Percentiles rank a stretch among this genome's conserved stretches.
Conservation (phyloP, 345 rosid genomes). For the Syzygium jambos region DNA sequence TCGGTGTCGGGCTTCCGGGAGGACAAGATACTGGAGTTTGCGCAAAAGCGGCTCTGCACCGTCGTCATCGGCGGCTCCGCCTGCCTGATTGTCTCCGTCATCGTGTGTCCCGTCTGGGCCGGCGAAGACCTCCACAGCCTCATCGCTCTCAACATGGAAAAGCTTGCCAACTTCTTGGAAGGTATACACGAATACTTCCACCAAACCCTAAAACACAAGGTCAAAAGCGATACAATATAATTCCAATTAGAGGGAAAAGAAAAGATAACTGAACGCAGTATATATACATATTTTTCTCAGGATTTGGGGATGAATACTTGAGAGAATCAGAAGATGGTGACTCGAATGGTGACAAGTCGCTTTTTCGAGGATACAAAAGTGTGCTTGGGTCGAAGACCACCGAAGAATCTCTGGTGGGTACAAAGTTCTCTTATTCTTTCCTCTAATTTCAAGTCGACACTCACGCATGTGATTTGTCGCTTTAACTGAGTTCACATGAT, state of each 20-base stretch:
- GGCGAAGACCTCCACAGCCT: conserved; percentile 55
- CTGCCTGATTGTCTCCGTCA: conserved; percentile 35
- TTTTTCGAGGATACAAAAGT: conserved; percentile 38
- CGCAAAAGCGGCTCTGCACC: conserved; percentile 54
- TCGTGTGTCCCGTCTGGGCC: conserved; percentile 63
- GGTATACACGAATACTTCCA: conserved; percentile 17
- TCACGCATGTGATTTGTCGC: neutral
- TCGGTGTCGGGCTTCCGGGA: conserved; percentile 63
- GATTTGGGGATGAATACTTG: conserved; percentile 49
- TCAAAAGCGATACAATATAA: neutral
- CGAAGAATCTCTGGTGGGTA: conserved; percentile 70
- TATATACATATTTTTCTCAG: conserved; percentile 9
- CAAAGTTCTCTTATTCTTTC: neutral
- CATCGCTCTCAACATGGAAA: conserved; percentile 38
- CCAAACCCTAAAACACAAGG: neutral
- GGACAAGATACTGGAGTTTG: conserved; percentile 36
- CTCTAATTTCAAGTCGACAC: neutral
- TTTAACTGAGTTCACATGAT: neutral
- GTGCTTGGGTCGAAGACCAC: conserved; percentile 47
- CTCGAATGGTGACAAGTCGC: conserved; percentile 11
- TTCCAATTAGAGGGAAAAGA: neutral
- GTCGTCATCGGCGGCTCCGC: conserved; percentile 50
- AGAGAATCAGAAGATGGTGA: conserved; percentile 10
- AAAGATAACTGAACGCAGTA: neutral
- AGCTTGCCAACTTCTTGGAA: conserved; percentile 50